Base-by-base conservation (phyloP, 805 yeast species). In the Saccharomycopsis fibuligera region DNA sequence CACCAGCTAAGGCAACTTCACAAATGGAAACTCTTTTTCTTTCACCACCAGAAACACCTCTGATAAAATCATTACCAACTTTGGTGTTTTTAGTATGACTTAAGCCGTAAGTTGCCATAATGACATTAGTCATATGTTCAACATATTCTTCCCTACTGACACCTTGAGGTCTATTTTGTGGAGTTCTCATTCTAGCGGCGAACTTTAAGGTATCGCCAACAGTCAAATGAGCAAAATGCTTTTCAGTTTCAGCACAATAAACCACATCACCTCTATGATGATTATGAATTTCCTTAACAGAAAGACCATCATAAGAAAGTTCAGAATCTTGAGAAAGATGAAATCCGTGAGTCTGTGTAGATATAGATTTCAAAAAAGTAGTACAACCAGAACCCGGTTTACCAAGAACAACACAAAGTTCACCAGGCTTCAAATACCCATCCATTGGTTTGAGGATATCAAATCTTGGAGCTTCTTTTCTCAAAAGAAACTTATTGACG, bases 341-440 rank as follows among this genome's bases (percentile, higher is more conserved):
- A 62, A 74, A 79, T 37, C 83, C 85, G 57, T 76, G 73, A 1
- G 83, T 78, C 41, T 73, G 71, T 29, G 76, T 67, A 37, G 82
- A 71, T 41, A 81, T 63, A 3, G 82, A 67, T 58, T 79, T 79
- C 56, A 80, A 67, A 45, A 79, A 65, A 3, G 86, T 79, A 5
- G 85, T 68, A 57, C 86, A 80, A 38, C 86, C 86, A 33, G 84
- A 73, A 57, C 91, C 91, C 1, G 91, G 91, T 63, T 90, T 75
- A 49, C 93, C 91, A 41, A 84, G 67, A 9, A 84, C 90, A 47
- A 83, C 85, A 4, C 83, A 77, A 41, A 82, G 69, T 53, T 81
- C 81, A 48, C 89, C 88, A 2, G 88, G 83, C 47, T 67, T 68
- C 35, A 76, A 59, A 14, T 74, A 54, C 22, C 81, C 86, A 53